phyloP scores from a whole-genome alignment of 768 basidiomycete genomes.

The Austroboletus festivus region DNA sequence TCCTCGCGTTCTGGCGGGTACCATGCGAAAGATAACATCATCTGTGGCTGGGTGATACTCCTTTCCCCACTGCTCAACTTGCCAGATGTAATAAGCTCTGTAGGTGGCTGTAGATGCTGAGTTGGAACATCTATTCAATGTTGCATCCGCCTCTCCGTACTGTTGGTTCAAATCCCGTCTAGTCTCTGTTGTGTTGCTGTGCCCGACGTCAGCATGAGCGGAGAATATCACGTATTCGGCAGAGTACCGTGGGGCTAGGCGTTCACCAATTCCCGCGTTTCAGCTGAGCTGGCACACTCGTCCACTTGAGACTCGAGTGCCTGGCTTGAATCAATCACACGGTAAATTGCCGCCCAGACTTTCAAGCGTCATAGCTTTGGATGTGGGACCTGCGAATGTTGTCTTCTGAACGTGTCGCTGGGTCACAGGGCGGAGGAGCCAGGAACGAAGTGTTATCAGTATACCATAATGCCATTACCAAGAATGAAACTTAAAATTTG shows the following conservation, averaged over 20 bases:
- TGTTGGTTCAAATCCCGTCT: not conserved
- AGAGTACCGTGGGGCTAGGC: not conserved
- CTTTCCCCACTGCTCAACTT: slow-evolving; percentile 1
- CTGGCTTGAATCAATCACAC: slow-evolving; percentile 5
- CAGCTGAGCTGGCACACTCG: not conserved
- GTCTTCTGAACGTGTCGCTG: slow-evolving; percentile 1
- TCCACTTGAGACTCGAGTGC: not conserved
- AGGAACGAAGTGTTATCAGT: not conserved
- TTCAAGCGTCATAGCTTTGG: not conserved
- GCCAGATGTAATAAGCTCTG: no score
- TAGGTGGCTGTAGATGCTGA: not conserved
- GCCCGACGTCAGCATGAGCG: not conserved
- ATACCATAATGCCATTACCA: slow-evolving; percentile 6
- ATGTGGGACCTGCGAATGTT: not conserved
- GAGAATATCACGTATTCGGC: slow-evolving; percentile 1
- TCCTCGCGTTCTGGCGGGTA: slow-evolving; percentile 14
- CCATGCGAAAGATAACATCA: slow-evolving; percentile 21
- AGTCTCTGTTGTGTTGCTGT: not conserved
- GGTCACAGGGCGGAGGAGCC: slow-evolving; percentile 1
- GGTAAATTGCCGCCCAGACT: not conserved
- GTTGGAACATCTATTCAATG: slow-evolving; percentile 3
- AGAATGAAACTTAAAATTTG: slow-evolving; percentile 7
- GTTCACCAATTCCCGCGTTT: not conserved
- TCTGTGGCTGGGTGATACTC: not conserved
- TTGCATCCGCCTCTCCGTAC: not conserved